Evolutionary conservation across 176 grass and related monocot genomes (phyloP).

Genomic region (Aegilops bicornis): DNA sequence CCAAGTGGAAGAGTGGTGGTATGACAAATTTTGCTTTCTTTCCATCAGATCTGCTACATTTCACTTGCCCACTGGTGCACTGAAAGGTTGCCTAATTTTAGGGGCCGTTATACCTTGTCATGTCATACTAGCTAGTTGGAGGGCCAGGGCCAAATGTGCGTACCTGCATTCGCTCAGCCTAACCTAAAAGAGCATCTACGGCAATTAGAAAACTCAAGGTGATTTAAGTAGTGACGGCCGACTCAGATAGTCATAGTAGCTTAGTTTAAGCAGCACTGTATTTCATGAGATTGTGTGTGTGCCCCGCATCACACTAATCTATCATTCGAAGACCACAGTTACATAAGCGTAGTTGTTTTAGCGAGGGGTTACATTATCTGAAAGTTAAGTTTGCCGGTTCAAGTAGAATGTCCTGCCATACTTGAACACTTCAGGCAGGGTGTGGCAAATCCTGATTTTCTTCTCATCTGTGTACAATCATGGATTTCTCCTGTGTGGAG

Average conservation of each 20-base stretch:
- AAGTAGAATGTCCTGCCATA: background rate
- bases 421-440: background rate
- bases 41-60: background rate
- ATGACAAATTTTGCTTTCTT: background rate
- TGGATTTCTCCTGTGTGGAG: background rate
- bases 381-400: background rate
- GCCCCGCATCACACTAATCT: background rate
- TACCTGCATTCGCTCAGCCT: background rate
- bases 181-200: background rate
- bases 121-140: background rate
- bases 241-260: background rate
- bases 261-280: background rate
- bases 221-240: background rate
- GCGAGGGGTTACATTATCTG: background rate
- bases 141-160: background rate
- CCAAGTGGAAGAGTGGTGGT: slow-evolving; percentile 33
- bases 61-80: slow-evolving; percentile 25
- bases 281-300: background rate
- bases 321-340: background rate
- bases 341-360: background rate
- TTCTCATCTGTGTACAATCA: background rate
- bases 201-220: background rate
- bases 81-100: slow-evolving; percentile 29
- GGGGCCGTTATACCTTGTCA: background rate
- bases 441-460: background rate